A percentile compares a stretch with the other conserved stretches of the same genome.
Evolutionary conservation across 805 yeast genomes (phyloP).

Genomic region (Ogataea nakhonphanomensis): DNA sequence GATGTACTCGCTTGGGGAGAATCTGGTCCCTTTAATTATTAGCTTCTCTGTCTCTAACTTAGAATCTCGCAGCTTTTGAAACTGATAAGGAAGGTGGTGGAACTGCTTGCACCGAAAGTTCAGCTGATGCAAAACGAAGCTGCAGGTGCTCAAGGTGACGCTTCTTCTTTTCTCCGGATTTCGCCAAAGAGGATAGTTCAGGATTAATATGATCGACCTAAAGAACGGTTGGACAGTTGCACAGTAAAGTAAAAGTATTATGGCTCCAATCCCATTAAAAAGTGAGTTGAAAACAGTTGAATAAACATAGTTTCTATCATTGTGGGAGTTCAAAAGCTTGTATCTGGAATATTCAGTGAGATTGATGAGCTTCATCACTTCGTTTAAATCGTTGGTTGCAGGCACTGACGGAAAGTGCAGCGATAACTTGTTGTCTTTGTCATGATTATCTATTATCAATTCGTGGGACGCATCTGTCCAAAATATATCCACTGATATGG

Average conservation of each 20-base stretch:
- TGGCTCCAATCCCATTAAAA: slow-evolving; percentile 1
- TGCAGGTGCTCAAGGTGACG: slow-evolving; percentile 7
- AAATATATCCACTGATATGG: slow-evolving; percentile 61
- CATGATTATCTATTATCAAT: slow-evolving; percentile 13
- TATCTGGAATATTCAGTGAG: slow-evolving; percentile 28
- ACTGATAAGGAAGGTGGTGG: slow-evolving; percentile 77
- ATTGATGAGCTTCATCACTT: slow-evolving; percentile 29
- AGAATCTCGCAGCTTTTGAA: slow-evolving; percentile 45
- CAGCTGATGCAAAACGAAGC: slow-evolving; percentile 68
- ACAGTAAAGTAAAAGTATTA: slow-evolving; percentile 8
- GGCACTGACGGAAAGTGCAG: slow-evolving; percentile 19
- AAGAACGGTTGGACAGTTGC: slow-evolving; percentile 12
- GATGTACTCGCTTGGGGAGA: slow-evolving; percentile 55
- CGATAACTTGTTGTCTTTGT: slow-evolving; percentile 28
- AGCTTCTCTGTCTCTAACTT: slow-evolving; percentile 39
- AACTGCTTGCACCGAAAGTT: slow-evolving; percentile 75
- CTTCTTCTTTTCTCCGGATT: slow-evolving; percentile 6
- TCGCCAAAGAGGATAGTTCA: slow-evolving; percentile 15
- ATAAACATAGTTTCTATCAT: neutral
- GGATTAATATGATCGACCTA: slow-evolving; percentile 7
- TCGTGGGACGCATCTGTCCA: slow-evolving; percentile 27
- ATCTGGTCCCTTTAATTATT: slow-evolving; percentile 38
- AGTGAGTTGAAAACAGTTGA: slow-evolving; percentile 1
- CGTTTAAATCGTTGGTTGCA: slow-evolving; percentile 23
- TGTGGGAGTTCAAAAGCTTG: slow-evolving; percentile 16